Evolutionary conservation across 2,329 filamentous ascomycete species (phyloP).

Genomic region (Claviceps purpurea): DNA sequence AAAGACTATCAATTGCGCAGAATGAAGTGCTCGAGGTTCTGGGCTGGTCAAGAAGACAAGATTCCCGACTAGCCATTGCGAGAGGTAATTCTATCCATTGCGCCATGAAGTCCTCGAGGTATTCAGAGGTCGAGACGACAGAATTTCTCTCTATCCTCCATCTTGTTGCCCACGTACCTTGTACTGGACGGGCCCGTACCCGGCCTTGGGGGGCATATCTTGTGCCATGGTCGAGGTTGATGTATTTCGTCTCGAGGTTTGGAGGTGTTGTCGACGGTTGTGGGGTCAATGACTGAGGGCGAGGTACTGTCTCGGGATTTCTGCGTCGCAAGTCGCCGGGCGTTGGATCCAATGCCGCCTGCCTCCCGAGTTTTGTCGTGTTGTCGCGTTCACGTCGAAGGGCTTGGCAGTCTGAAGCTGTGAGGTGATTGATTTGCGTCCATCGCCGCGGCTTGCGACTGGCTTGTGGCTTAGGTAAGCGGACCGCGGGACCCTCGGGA

Average conservation of each 20-base stretch:
- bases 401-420: background rate
- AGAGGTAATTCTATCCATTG: background rate
- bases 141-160: background rate
- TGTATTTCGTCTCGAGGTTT: constrained; percentile 4
- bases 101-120: too few relatives aligned
- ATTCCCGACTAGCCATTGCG: background rate
- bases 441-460: background rate
- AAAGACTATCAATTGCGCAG: background rate
- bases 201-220: constrained; percentile 91
- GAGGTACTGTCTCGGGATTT: background rate
- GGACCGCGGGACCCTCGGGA: background rate
- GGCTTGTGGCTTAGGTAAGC: constrained; percentile 3
- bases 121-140: too few relatives aligned
- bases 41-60: too few relatives aligned
- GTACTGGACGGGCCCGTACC: constrained; percentile 95
- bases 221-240: constrained; percentile 67
- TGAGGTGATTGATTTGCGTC: constrained; percentile 2
- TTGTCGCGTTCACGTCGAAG: background rate
- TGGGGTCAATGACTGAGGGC: background rate
- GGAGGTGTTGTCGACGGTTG: background rate
- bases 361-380: background rate
- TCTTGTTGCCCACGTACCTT: constrained; percentile 48
- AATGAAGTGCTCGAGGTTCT: too few relatives aligned
- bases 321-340: background rate
- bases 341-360: background rate